Evolutionary conservation across 805 yeast genomes (phyloP), one percentile per base, ranked within the genome.

Genomic region (Candida gorgasii): DNA sequence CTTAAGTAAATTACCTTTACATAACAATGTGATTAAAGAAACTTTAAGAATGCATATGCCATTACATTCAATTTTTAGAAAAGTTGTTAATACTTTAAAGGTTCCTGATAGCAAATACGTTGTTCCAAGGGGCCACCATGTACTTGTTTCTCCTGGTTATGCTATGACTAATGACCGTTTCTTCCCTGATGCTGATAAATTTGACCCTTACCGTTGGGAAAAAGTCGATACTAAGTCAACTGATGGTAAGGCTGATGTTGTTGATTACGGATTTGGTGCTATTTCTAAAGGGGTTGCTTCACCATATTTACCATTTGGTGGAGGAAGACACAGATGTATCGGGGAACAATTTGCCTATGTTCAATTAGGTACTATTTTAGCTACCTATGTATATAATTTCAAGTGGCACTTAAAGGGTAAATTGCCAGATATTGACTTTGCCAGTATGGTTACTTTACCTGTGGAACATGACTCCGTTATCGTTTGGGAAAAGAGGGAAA

Each of bases 271-370:
- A n/a, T 92, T 92, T 56, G 97, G 97, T 62, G 86, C 88, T 46
- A 87, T 93, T 50, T 82, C 96, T 35, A 93, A 93, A 71, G 99
- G 98, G 69, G 98, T 92, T 40, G 73, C 87, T 22, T 88, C 97
- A 32, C 96, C 98, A 45, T 93, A 89, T 69, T 79, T 93, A 62
- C 99, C 99, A 43, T 93, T 93, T 59, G 99, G 99, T 55, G 99
- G 98, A 66, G 99, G 99, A 53, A 86, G 99, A 77, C 99, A 93
- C 67, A 86, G 99, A 73, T 93, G 99, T 72, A 92, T 93, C 59
- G 99, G 99, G 62, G 99, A 93, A 69, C 98, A 92, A 63, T 93
- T 93, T 70, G 99, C 99, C 18, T 88, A 83, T 65, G 82, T 84
- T 52, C 99, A 93, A 74, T 78, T 93, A 51, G 96, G 96, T 38